Evolutionary conservation across 176 grass and related monocot genomes (phyloP), one percentile per base, ranked within the genome.

Genomic region (Pontederia paniculata): DNA sequence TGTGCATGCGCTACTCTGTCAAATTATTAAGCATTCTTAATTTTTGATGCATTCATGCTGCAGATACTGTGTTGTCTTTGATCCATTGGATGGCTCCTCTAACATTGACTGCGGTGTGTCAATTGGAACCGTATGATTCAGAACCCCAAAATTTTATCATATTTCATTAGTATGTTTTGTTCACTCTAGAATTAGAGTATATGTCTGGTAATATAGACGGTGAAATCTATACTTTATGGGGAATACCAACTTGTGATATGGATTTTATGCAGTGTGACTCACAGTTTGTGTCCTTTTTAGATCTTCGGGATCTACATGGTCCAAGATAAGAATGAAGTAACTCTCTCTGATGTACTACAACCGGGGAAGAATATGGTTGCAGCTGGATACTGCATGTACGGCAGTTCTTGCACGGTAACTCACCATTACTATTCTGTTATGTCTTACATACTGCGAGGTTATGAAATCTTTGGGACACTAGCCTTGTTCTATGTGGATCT

Each of bases 91-190:
- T 42, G 93, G 93, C 22, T 98, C 93, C 57, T 98, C 93, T 21
- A 98, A 98, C 75, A 98, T 98, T 25, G 86, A 98, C 65, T 98
- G 93, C 47, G 93, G 93, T 55, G 93, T 98, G 71, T 98, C 93
- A 49, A 98, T 98, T 65, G 93, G 93, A 81, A 98, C 93, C 75
- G 86, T 98, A 84, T 21, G 75, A 45, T 13, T 66, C 67, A 66
- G 31, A 42, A 12, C 11, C 15, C 49, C 13, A 10, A 58, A 13
- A 9, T 49, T 48, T 12, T 45, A 5, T 44, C 42, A 20, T 45
- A 21, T 5, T 60, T 19, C 42, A 13, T 14, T 10, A 9, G 18
- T 19, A 44, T 58, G 9, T 44, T 60, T 44, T 2, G 2, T 44
- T 56, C n/a, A n/a, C n/a, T n/a, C n/a, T n/a, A n/a, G n/a, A n/a